These are phyloP conservation scores for Cercospora sp. DNA, from an alignment of 2,329 filamentous ascomycete genomes.

Conservation along the genomic window DNA sequence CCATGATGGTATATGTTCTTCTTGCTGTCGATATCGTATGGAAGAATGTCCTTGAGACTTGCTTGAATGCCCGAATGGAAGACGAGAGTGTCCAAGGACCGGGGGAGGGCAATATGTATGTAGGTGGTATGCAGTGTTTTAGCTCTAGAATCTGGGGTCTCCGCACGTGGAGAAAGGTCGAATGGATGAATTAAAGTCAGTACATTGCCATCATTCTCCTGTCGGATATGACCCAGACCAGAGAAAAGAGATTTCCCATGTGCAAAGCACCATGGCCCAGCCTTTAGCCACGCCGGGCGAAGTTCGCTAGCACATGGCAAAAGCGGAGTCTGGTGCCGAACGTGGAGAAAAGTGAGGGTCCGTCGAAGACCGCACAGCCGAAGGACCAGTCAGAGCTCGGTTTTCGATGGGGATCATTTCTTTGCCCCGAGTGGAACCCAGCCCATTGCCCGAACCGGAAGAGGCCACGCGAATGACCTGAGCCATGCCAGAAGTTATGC, in stretches of 20 bases:
- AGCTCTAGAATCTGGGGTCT: conserved; percentile 15
- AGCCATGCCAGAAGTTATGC: conserved; percentile 3
- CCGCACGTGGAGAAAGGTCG: conserved; percentile 11
- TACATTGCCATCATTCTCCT: conserved; percentile 2
- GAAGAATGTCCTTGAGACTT: not conserved
- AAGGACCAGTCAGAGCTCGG: not conserved
- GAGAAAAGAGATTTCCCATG: conserved; percentile 26
- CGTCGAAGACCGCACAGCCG: conserved; percentile 11
- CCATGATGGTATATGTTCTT: conserved; percentile 35
- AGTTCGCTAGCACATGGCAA: conserved; percentile 1
- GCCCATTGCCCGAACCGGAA: not conserved
- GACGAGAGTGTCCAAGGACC: conserved; percentile 1
- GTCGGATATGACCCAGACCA: conserved; percentile 1
- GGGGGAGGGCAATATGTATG: conserved; percentile 10
- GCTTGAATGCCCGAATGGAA: not conserved
- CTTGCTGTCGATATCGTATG: conserved; percentile 3
- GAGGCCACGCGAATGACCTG: not conserved
- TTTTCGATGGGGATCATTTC: conserved; percentile 1
- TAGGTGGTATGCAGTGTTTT: not conserved
- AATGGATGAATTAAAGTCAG: conserved; percentile 24
- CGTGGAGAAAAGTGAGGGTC: conserved; percentile 9
- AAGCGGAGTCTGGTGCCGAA: conserved; percentile 3
- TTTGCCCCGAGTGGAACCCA: not conserved
- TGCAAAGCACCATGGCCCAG: not conserved
- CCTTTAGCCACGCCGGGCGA: conserved; percentile 9